Conservation (phyloP, 2,329 filamentous ascomycete species). For the Aspergillus brunneoviolaceus region DNA sequence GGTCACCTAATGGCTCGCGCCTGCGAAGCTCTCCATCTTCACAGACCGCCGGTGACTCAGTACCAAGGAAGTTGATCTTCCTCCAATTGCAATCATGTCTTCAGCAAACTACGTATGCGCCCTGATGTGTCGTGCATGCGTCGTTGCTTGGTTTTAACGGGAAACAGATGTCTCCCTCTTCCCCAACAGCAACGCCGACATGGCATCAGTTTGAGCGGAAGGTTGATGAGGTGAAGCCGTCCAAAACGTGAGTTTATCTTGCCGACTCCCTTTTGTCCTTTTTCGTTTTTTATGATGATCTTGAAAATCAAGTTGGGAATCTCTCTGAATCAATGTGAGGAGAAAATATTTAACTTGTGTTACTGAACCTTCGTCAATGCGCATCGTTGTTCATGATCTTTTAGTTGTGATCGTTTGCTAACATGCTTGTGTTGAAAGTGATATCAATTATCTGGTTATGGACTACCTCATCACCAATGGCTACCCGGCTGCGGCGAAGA, state of each 20-base stretch:
- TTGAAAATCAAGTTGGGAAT: slow-evolving; percentile 94
- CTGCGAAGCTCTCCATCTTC: slow-evolving; percentile 35
- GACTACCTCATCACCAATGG: slow-evolving; percentile 97
- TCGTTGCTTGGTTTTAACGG: slow-evolving; percentile 38
- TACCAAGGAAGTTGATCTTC: slow-evolving; percentile 19
- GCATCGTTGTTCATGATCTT: slow-evolving; percentile 8
- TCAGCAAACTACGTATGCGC: slow-evolving; percentile 44
- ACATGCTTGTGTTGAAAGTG: slow-evolving; percentile 55
- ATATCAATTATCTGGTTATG: slow-evolving; percentile 92
- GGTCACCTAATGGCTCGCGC: slow-evolving; percentile 35
- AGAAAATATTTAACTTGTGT: slow-evolving; percentile 79
- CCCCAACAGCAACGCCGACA: slow-evolving; percentile 69
- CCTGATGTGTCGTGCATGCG: slow-evolving; percentile 34
- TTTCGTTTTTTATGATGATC: slow-evolving; percentile 67
- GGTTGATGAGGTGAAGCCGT: slow-evolving; percentile 78
- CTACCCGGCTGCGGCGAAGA: slow-evolving; percentile 87
- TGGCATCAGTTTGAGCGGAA: slow-evolving; percentile 76
- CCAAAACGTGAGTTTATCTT: slow-evolving; percentile 73
- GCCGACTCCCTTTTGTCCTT: background rate
- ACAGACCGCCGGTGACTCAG: slow-evolving; percentile 29
- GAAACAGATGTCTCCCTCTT: slow-evolving; percentile 64
- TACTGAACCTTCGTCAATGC: slow-evolving; percentile 55
- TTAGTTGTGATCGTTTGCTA: slow-evolving; percentile 25
- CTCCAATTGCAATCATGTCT: slow-evolving; percentile 33
- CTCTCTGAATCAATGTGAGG: slow-evolving; percentile 97